Percentiles rank a stretch among this genome's conserved stretches.
phyloP scores from a whole-genome alignment of 306 rosid genomes.

The Parietaria judaica region DNA sequence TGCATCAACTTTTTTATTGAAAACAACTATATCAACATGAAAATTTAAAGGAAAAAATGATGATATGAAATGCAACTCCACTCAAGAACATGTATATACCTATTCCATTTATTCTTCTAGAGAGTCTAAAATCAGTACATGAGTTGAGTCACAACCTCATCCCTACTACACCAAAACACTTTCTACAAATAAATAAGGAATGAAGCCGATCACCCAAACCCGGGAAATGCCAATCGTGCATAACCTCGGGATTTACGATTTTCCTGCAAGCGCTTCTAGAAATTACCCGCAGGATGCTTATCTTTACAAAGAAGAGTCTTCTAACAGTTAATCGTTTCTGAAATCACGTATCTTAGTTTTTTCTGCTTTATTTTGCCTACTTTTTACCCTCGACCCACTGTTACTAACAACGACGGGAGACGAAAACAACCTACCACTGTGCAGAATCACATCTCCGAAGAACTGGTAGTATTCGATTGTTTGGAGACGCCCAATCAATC shows the following conservation, averaged over 20 bases:
- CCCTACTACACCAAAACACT: not conserved
- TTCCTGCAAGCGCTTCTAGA: not conserved
- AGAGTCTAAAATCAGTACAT: not conserved
- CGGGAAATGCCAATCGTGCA: conserved; percentile 10
- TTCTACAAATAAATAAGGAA: not conserved
- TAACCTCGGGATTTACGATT: conserved; percentile 8
- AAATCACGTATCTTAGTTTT: not conserved
- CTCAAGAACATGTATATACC: too few relatives aligned
- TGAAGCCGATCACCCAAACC: conserved; percentile 3
- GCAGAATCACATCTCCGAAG: conserved; percentile 7
- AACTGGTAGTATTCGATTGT: conserved; percentile 2
- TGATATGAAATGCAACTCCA: too few relatives aligned
- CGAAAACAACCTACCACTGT: not conserved
- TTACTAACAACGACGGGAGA: not conserved
- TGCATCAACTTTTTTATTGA: too few relatives aligned
- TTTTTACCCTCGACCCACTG: not conserved
- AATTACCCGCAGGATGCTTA: conserved; percentile 1
- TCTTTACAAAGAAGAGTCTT: conserved; percentile 11
- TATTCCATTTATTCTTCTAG: too few relatives aligned
- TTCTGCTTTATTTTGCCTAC: not conserved
- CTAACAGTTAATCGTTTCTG: conserved; percentile 3
- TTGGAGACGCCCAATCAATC: conserved; percentile 39
- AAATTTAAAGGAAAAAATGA: too few relatives aligned
- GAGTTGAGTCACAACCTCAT: not conserved
- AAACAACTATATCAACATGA: too few relatives aligned